Evolutionary conservation across 441 rosid species (phyloP).

Genomic region (Populus hybrid): DNA sequence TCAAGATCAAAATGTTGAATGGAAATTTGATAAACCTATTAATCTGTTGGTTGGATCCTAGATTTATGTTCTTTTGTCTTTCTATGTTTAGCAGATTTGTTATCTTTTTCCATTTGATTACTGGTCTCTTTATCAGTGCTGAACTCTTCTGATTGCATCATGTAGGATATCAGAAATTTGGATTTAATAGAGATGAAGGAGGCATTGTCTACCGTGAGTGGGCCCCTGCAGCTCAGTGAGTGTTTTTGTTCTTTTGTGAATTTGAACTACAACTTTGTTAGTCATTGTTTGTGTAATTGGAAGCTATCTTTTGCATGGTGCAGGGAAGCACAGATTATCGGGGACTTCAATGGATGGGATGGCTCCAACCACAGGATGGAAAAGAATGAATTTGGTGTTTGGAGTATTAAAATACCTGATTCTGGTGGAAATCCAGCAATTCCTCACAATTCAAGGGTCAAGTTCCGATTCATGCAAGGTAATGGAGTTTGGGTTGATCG

Average conservation of each 20-base stretch:
- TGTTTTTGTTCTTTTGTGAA: slow-evolving; percentile 15
- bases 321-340: slow-evolving; percentile 80
- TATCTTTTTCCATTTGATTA: slow-evolving; percentile 1
- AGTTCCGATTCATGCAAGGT: slow-evolving; percentile 67
- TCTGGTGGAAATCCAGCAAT: slow-evolving; percentile 53
- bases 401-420: slow-evolving; percentile 70
- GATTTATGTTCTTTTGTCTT: slow-evolving; percentile 7
- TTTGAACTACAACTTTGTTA: slow-evolving; percentile 8
- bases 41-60: slow-evolving; percentile 5
- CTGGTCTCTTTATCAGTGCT: neutral
- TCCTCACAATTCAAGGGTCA: slow-evolving; percentile 77
- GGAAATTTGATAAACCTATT: neutral
- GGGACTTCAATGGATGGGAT: slow-evolving; percentile 87
- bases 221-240: slow-evolving; percentile 93
- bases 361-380: slow-evolving; percentile 77
- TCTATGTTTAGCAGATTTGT: slow-evolving; percentile 2
- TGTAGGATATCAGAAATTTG: slow-evolving; percentile 72
- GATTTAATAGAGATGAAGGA: slow-evolving; percentile 65
- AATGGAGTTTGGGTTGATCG: slow-evolving; percentile 67
- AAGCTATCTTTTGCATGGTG: slow-evolving; percentile 20
- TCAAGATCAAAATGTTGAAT: neutral
- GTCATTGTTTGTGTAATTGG: slow-evolving; percentile 14
- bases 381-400: slow-evolving; percentile 74
- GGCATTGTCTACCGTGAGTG: slow-evolving; percentile 72
- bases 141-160: slow-evolving; percentile 14